phyloP scores from a whole-genome alignment of 108 stramenopile species.

The Licmophora abbreviata region DNA sequence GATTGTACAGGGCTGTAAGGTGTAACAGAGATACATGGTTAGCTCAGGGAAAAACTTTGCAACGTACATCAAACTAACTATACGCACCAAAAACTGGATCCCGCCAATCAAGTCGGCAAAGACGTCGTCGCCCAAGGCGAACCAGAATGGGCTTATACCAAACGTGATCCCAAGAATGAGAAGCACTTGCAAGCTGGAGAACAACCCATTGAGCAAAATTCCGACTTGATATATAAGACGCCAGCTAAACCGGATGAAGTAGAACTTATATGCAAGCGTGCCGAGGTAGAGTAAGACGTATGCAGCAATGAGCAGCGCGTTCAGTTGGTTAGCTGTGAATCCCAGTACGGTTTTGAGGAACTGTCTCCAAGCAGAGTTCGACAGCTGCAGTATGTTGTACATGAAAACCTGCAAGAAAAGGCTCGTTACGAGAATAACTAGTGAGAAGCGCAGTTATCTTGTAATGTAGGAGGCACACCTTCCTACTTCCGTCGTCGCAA shows the following conservation, averaged over 20 bases:
- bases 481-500: too few relatives aligned
- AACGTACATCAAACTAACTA: not conserved
- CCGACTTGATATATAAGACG: constrained; percentile 53
- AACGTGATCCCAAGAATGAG: constrained; percentile 61
- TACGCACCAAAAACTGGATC: constrained; percentile 47
- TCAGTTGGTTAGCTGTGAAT: constrained; percentile 58
- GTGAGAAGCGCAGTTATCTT: too few relatives aligned
- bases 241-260: constrained; percentile 66
- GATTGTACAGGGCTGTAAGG: constrained; percentile 43
- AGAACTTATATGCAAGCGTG: constrained; percentile 65
- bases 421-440: too few relatives aligned
- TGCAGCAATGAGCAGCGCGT: constrained; percentile 52
- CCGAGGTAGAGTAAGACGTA: constrained; percentile 65
- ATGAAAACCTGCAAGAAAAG: too few relatives aligned
- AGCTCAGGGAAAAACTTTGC: not conserved
- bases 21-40: not conserved
- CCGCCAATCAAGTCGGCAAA: constrained; percentile 67
- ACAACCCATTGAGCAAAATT: constrained; percentile 50
- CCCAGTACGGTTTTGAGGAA: constrained; percentile 52
- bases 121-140: constrained; percentile 75
- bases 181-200: constrained; percentile 54
- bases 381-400: constrained; percentile 70
- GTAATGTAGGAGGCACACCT: too few relatives aligned
- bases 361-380: constrained; percentile 73
- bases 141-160: constrained; percentile 54